Conservation (phyloP, 2,329 filamentous ascomycete genomes). For the Samsoniella hepiali region DNA sequence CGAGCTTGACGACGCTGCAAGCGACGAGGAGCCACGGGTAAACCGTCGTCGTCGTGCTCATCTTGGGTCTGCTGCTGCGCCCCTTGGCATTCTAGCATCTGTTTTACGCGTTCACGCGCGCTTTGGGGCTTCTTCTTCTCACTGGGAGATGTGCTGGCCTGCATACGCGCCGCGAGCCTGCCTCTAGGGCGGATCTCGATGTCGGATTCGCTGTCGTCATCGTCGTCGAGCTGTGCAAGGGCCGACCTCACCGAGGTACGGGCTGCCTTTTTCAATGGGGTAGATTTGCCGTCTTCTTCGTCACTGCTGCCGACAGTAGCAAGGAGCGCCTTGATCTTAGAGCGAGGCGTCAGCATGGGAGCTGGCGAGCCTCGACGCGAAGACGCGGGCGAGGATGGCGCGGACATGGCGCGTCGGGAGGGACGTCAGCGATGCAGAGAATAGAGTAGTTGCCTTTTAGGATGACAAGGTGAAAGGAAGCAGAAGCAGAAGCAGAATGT, state of each 20-base stretch:
- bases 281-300: conserved; percentile 34
- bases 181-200: conserved; percentile 52
- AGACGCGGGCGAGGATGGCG: conserved; percentile 44
- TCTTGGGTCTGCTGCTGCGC: conserved; percentile 27
- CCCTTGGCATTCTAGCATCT: conserved; percentile 36
- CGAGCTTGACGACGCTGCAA: conserved; percentile 35
- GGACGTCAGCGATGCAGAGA: not conserved
- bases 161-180: conserved; percentile 63
- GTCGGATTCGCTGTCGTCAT: conserved; percentile 44
- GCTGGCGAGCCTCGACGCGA: conserved; percentile 41
- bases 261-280: conserved; percentile 25
- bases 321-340: conserved; percentile 54
- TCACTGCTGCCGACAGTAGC: conserved; percentile 49
- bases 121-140: conserved; percentile 28
- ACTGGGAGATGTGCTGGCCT: conserved; percentile 31
- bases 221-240: conserved; percentile 37
- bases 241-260: conserved; percentile 20
- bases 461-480: not conserved
- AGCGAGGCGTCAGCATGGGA: conserved; percentile 45
- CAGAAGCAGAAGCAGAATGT: not conserved
- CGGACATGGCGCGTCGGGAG: conserved; percentile 25
- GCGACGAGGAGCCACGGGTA: conserved; percentile 41
- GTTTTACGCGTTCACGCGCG: conserved; percentile 42
- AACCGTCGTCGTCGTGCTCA: conserved; percentile 40
- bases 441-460: not conserved